A percentile compares a stretch with the other conserved stretches of the same genome.
phyloP scores from a whole-genome alignment of 164 flowering plant genomes.

The Magnolia kwangsiensis region DNA sequence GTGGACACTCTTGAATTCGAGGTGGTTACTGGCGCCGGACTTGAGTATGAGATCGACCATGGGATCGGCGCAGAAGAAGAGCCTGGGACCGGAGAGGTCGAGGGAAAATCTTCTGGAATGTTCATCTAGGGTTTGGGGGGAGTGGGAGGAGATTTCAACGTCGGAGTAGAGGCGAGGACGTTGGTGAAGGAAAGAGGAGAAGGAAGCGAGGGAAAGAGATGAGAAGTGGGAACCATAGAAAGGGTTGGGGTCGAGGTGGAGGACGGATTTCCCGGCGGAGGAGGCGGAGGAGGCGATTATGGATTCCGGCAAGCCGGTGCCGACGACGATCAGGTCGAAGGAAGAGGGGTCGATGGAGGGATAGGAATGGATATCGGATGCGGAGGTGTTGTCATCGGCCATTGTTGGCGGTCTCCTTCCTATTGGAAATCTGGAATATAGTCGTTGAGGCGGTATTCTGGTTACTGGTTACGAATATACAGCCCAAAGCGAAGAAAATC shows the following conservation, averaged over 20 bases:
- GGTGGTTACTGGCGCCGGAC: constrained; percentile 54
- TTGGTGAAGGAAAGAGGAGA: constrained; percentile 45
- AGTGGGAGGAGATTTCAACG: constrained; percentile 36
- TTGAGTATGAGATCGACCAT: constrained; percentile 55
- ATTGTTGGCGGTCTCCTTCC: constrained; percentile 15
- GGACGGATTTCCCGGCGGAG: constrained; percentile 69
- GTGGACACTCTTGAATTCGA: constrained; percentile 81
- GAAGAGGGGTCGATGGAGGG: constrained; percentile 68
- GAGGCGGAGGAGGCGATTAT: constrained; percentile 79
- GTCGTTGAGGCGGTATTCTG: too few species aligned
- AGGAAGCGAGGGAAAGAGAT: constrained; percentile 48
- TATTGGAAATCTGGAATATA: too few species aligned
- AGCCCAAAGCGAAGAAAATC: too few species aligned
- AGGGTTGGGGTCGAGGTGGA: constrained; percentile 79
- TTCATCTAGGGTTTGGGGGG: constrained; percentile 12
- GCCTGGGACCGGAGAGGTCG: constrained; percentile 79
- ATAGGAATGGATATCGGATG: constrained; percentile 9
- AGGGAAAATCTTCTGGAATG: constrained; percentile 51
- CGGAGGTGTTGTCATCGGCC: constrained; percentile 25
- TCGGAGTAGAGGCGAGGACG: constrained; percentile 44
- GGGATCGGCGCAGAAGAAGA: constrained; percentile 68
- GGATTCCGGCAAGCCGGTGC: constrained; percentile 81
- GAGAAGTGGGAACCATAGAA: constrained; percentile 76
- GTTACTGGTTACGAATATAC: too few species aligned
- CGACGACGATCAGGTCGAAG: constrained; percentile 71